A percentile compares a stretch with the other conserved stretches of the same genome.
phyloP scores from a whole-genome alignment of 495 filamentous ascomycete genomes.

The Penicillium atrosanguineum region DNA sequence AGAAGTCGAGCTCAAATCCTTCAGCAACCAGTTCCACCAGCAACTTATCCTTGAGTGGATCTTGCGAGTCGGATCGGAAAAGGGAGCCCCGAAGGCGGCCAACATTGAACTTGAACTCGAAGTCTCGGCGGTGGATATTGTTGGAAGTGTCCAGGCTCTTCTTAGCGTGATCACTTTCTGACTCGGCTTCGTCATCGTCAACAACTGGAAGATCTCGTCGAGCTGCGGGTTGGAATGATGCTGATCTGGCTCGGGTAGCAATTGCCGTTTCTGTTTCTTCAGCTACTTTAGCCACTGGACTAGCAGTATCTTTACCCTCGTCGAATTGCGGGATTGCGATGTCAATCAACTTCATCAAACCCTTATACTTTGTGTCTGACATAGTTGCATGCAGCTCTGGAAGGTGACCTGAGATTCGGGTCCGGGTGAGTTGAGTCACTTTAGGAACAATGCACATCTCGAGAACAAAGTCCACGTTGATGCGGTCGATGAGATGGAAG shows the following conservation, averaged over 20 bases:
- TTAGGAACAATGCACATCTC: slow-evolving; percentile 94
- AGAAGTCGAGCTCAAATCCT: slow-evolving; percentile 81
- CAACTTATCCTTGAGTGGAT: slow-evolving; percentile 71
- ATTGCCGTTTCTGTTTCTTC: slow-evolving; percentile 24
- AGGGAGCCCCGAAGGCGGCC: slow-evolving; percentile 89
- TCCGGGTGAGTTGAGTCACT: slow-evolving; percentile 87
- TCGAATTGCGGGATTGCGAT: slow-evolving; percentile 88
- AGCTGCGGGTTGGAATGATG: slow-evolving; percentile 61
- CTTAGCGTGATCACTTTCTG: slow-evolving; percentile 58
- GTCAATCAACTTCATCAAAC: slow-evolving; percentile 91
- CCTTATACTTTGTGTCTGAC: slow-evolving; percentile 95
- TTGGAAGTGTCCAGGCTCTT: slow-evolving; percentile 56
- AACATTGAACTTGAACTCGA: slow-evolving; percentile 94
- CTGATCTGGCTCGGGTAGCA: slow-evolving; percentile 48
- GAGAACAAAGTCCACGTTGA: slow-evolving; percentile 92
- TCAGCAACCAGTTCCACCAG: slow-evolving; percentile 91
- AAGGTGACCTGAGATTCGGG: slow-evolving; percentile 85
- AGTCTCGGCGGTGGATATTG: slow-evolving; percentile 79
- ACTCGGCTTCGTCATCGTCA: slow-evolving; percentile 68
- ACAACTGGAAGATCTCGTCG: slow-evolving; percentile 74
- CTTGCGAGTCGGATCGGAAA: slow-evolving; percentile 80
- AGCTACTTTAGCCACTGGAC: slow-evolving; percentile 13
- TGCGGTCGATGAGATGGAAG: slow-evolving; percentile 90
- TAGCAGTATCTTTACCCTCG: slow-evolving; percentile 38
- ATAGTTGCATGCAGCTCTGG: slow-evolving; percentile 88